A percentile compares a stretch with the other conserved stretches of the same genome.
phyloP scores from a whole-genome alignment of 495 filamentous ascomycete species.

The Aspergillus baeticus region DNA sequence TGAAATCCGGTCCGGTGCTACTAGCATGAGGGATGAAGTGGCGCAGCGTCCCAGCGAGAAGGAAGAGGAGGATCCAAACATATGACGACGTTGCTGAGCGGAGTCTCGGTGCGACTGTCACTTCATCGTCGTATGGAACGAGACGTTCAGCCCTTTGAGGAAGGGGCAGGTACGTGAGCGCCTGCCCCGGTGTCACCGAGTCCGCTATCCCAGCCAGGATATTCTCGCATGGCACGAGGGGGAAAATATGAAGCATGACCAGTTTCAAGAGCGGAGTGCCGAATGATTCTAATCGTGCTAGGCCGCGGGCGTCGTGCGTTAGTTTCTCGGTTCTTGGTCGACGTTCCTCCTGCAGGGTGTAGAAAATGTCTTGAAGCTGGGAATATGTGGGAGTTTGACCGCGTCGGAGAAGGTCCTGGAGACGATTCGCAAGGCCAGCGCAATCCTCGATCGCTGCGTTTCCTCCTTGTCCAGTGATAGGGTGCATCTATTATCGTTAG shows the following conservation, averaged over 20 bases:
- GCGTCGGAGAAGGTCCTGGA: constrained; percentile 8
- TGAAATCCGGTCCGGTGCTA: not conserved
- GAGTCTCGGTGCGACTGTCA: not conserved
- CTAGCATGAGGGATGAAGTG: not conserved
- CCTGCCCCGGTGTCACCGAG: not conserved
- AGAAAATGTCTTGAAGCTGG: constrained; percentile 6
- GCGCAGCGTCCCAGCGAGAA: constrained; percentile 7
- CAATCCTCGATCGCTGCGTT: constrained; percentile 39
- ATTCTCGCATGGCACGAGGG: not conserved
- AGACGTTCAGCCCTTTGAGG: not conserved
- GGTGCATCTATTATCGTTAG: constrained; percentile 12
- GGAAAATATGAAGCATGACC: constrained; percentile 12
- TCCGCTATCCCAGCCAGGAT: not conserved
- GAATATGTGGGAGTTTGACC: not conserved
- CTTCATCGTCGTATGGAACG: constrained; percentile 10
- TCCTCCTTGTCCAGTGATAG: constrained; percentile 35
- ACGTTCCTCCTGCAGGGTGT: constrained; percentile 7
- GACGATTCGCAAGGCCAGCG: constrained; percentile 31
- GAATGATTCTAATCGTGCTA: constrained; percentile 14
- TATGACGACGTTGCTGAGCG: constrained; percentile 3
- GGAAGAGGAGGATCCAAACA: constrained; percentile 7
- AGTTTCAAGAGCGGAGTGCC: constrained; percentile 10
- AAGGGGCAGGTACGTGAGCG: not conserved
- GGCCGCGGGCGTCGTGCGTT: not conserved
- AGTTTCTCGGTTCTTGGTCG: not conserved